These are phyloP conservation scores for Didymella keratinophila DNA, from an alignment of 2,329 filamentous ascomycete species.

Conservation along the genomic window DNA sequence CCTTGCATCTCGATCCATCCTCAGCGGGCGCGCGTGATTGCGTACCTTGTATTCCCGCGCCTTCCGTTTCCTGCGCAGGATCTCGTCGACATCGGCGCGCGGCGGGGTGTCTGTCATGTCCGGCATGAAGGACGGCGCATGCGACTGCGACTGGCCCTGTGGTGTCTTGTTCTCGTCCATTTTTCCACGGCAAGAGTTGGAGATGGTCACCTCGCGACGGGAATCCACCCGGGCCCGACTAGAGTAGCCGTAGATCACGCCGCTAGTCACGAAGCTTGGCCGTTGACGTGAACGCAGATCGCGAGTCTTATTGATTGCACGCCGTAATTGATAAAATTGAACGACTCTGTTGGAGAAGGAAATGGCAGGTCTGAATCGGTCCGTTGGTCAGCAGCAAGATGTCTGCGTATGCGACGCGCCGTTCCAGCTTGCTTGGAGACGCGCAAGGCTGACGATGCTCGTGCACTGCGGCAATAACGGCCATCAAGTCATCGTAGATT, in stretches of 20 bases:
- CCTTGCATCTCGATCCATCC: not conserved
- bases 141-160: slow-evolving; percentile 30
- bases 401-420: not conserved
- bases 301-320: not conserved
- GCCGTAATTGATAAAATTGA: not conserved
- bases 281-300: slow-evolving; percentile 1
- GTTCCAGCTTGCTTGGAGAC: not conserved
- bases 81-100: slow-evolving; percentile 59
- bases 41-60: slow-evolving; percentile 60
- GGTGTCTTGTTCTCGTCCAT: slow-evolving; percentile 39
- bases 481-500: not conserved
- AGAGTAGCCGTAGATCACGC: slow-evolving; percentile 14
- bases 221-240: not conserved
- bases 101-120: slow-evolving; percentile 51
- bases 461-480: slow-evolving; percentile 13
- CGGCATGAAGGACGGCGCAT: slow-evolving; percentile 33
- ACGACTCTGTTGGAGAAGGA: not conserved
- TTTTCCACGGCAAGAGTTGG: slow-evolving; percentile 24
- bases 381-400: not conserved
- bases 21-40: slow-evolving; percentile 10
- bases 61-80: slow-evolving; percentile 59
- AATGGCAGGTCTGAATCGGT: not conserved
- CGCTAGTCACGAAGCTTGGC: slow-evolving; percentile 21
- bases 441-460: slow-evolving; percentile 10
- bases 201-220: slow-evolving; percentile 22